Evolutionary conservation across 257 asterid species (phyloP), one percentile per base, ranked within the genome.

Genomic region (Perilla frutescens): DNA sequence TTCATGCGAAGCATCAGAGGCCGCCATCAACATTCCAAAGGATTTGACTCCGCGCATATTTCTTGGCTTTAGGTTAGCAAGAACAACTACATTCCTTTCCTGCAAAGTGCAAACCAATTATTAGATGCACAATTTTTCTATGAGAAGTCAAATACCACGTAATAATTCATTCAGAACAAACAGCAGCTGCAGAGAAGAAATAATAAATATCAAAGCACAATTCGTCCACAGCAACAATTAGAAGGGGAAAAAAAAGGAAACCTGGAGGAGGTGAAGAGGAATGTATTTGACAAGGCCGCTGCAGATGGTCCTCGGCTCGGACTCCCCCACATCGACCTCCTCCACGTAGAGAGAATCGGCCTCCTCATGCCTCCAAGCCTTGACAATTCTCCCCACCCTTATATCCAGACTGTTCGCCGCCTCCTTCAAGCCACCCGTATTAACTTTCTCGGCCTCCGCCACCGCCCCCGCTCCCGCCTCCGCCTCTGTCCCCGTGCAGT

Each of bases 31-130:
- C 98, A 94, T 94, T 70, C 98, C 97, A 48, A 15, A 74, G 31
- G 97, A 94, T 80, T 88, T 94, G 58, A 91, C 93, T 32, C 98
- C 97, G 1, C 98, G 95, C 98, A 94, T 94, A 74, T 94, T 94
- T 81, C 98, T 84, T n/a, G 97, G 88, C 90, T 91, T 94, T 67
- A 93, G 86, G 86, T 94, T 94, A 14, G 96, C 96, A 59, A 93
- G 91, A 77, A 94, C 96, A 69, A 94, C 80, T 20, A 94, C 97
- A 73, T 75, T 74, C 80, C 82, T 82, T 54, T 87, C 93, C 97
- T 93, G 91, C 84, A 76, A 70, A 59, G 96, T 93, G 91, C 84
- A 76, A 70, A 59, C 44, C 59, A 51, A 59, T 48, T 34, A 36
- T 54, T 54, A 34, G 29, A 56, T 26, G 49, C 75, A 47, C 75